A percentile compares a stretch with the other conserved stretches of the same genome.
These are phyloP conservation scores for Phaeomoniella chlamydospora DNA, from an alignment of 2,329 filamentous ascomycete genomes.

Conservation along the genomic window DNA sequence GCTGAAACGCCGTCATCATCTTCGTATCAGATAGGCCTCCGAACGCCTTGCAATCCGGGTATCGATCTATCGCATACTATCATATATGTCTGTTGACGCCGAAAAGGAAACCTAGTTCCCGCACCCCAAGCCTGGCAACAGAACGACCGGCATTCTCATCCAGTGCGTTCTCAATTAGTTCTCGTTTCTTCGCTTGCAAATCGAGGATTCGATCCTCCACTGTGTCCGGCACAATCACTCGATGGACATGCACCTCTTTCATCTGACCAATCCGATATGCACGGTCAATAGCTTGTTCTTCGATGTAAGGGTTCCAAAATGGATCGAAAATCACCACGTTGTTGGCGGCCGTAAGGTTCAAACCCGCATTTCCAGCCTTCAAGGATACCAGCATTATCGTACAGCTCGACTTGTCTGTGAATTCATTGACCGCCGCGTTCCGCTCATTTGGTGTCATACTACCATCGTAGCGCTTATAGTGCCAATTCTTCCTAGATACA, in stretches of 20 bases:
- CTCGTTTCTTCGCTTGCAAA: constrained; percentile 65
- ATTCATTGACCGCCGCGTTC: constrained; percentile 52
- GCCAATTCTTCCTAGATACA: constrained; percentile 39
- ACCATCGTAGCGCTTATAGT: constrained; percentile 61
- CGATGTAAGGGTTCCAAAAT: constrained; percentile 89
- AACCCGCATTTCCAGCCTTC: constrained; percentile 69
- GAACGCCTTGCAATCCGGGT: too few relatives aligned
- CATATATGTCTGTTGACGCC: constrained; percentile 13
- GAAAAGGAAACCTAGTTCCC: constrained; percentile 60
- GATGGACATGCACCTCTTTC: constrained; percentile 61
- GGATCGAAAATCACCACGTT: constrained; percentile 72
- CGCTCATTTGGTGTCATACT: constrained; percentile 54
- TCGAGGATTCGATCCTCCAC: constrained; percentile 77
- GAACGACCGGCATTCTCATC: constrained; percentile 58
- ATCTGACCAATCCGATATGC: constrained; percentile 77
- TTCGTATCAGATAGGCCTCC: too few relatives aligned
- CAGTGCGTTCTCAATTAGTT: constrained; percentile 62
- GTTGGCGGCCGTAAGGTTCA: constrained; percentile 72
- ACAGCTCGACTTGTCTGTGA: constrained; percentile 45
- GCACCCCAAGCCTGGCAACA: constrained; percentile 49
- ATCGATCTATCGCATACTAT: not conserved
- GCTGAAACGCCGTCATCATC: too few relatives aligned
- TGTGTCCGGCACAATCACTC: constrained; percentile 60
- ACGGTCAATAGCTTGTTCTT: constrained; percentile 83
- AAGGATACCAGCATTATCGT: constrained; percentile 65